Percentiles rank a stretch among this genome's conserved stretches.
Conservation (phyloP, 2,329 filamentous ascomycete species). For the Colletotrichum musae region DNA sequence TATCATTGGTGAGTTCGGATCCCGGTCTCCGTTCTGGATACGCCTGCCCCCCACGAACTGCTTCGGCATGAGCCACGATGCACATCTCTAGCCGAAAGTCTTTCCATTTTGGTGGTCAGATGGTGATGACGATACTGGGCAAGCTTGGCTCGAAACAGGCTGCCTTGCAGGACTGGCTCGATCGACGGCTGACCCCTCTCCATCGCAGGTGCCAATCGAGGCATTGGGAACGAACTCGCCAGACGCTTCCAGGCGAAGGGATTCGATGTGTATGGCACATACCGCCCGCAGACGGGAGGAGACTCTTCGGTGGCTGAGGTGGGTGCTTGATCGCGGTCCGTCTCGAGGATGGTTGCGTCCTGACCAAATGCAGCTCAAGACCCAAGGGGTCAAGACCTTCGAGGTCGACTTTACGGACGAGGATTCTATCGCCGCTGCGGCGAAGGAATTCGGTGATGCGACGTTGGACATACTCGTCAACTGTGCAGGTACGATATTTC, state of each 20-base stretch:
- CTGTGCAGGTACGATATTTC: background rate
- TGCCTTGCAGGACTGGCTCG: background rate
- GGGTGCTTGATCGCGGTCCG: background rate
- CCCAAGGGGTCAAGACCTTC: background rate
- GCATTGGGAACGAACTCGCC: background rate
- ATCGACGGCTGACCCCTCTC: background rate
- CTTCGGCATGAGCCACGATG: background rate
- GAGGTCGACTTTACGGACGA: constrained; percentile 5
- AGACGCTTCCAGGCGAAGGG: background rate
- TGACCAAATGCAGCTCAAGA: background rate
- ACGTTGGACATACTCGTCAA: background rate
- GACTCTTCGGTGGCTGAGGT: background rate
- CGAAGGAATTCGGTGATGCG: background rate
- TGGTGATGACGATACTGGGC: background rate
- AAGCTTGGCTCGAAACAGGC: background rate
- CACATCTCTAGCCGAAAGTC: background rate
- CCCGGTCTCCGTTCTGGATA: background rate
- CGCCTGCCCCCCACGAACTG: background rate
- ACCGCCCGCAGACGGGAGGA: background rate
- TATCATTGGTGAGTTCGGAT: background rate
- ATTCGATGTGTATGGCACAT: background rate
- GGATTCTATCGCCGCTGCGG: background rate
- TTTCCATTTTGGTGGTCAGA: background rate
- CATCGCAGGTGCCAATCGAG: constrained; percentile 1
- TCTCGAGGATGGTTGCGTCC: background rate